Conservation (phyloP, 768 basidiomycete genomes). For the Mycena rebaudengoi region DNA sequence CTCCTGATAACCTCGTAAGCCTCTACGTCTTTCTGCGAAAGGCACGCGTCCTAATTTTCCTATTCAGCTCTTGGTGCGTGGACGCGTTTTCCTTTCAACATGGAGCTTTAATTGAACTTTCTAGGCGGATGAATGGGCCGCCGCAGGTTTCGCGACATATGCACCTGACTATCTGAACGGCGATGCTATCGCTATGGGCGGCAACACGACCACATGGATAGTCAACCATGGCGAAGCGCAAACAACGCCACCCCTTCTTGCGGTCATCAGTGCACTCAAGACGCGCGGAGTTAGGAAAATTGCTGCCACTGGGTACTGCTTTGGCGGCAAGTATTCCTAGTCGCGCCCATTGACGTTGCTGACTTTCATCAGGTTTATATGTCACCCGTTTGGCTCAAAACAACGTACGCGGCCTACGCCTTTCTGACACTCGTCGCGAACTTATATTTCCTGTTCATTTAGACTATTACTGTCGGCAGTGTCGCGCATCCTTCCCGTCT, state of each 20-base stretch:
- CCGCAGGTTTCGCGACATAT: slow-evolving; percentile 26
- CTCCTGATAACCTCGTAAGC: slow-evolving; percentile 23
- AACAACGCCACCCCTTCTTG: slow-evolving; percentile 41
- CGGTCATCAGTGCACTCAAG: slow-evolving; percentile 42
- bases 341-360: neutral
- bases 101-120: neutral
- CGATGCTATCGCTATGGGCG: slow-evolving; percentile 8
- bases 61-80: slow-evolving; percentile 1
- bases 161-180: slow-evolving; percentile 25
- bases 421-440: too few relatives aligned
- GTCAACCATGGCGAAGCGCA: slow-evolving; percentile 37
- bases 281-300: slow-evolving; percentile 43
- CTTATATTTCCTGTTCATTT: too few relatives aligned
- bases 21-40: neutral
- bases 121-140: slow-evolving; percentile 28
- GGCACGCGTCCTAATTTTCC: neutral
- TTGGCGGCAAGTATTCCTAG: slow-evolving; percentile 29
- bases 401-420: too few relatives aligned
- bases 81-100: too few relatives aligned
- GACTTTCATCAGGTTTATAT: slow-evolving; percentile 13
- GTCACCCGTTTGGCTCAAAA: slow-evolving; percentile 19
- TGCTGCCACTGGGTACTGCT: slow-evolving; percentile 46
- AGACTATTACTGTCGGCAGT: slow-evolving; percentile 14
- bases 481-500: slow-evolving; percentile 18
- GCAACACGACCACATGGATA: slow-evolving; percentile 40